Conservation (phyloP, 352 stramenopile genomes). For the Globisporangium takayamanum region DNA sequence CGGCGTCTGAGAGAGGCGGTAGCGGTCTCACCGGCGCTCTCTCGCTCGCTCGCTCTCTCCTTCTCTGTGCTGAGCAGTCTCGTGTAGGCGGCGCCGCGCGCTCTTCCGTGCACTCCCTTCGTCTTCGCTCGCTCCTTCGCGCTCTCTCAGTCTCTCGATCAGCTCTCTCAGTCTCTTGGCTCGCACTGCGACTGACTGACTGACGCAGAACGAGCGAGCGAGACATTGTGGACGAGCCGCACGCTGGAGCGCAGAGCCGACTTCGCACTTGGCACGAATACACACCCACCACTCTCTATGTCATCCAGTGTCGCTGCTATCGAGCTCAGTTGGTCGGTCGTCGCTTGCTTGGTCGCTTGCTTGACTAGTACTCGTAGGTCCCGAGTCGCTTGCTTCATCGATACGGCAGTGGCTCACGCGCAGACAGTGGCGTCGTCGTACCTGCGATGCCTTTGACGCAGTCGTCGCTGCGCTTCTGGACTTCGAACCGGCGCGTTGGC, state of each 20-base stretch:
- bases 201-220: not conserved
- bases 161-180: too few relatives aligned
- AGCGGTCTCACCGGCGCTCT: constrained; percentile 15
- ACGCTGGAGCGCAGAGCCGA: constrained; percentile 7
- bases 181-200: too few relatives aligned
- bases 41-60: constrained; percentile 5
- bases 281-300: not conserved
- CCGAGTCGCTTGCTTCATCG: constrained; percentile 20
- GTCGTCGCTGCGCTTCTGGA: constrained; percentile 30
- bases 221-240: constrained; percentile 1
- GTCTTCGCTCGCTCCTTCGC: constrained; percentile 4
- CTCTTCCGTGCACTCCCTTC: too few relatives aligned
- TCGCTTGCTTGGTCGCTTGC: not conserved
- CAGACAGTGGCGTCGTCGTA: constrained; percentile 31
- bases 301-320: not conserved
- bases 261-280: constrained; percentile 1
- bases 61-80: constrained; percentile 3
- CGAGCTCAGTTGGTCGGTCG: not conserved
- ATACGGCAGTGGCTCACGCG: constrained; percentile 47
- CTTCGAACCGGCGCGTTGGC: constrained; percentile 36
- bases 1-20: not conserved
- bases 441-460: constrained; percentile 34
- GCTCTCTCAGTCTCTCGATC: not conserved
- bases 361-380: too few relatives aligned
- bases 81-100: too few relatives aligned